phyloP scores from a whole-genome alignment of 2,329 filamentous ascomycete genomes.

The Teratosphaeriaceae sp. region DNA sequence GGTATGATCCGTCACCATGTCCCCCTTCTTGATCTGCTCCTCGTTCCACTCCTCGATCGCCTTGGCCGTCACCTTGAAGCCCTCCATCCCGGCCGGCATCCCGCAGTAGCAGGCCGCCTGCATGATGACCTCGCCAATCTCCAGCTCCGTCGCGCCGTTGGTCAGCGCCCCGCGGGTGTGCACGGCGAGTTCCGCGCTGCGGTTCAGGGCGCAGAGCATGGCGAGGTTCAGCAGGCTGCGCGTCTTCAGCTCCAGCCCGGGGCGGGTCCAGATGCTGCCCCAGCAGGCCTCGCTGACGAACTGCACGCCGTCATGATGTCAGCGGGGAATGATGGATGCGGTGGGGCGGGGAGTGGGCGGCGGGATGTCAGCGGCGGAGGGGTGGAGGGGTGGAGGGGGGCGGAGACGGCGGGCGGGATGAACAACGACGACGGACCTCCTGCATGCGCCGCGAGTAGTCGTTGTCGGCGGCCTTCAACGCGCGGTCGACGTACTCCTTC shows the following conservation, averaged over 20 bases:
- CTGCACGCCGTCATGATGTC: slow-evolving; percentile 14
- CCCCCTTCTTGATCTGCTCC: slow-evolving; percentile 22
- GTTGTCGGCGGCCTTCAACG: slow-evolving; percentile 49
- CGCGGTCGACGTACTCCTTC: slow-evolving; percentile 53
- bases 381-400: no score
- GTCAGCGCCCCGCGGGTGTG: slow-evolving; percentile 58
- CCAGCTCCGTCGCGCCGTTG: slow-evolving; percentile 55
- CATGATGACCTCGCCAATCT: slow-evolving; percentile 55
- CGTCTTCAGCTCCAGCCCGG: slow-evolving; percentile 55
- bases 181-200: slow-evolving; percentile 52
- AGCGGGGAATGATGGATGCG: background rate
- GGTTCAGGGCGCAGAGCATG: slow-evolving; percentile 58
- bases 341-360: background rate
- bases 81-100: slow-evolving; percentile 49
- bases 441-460: slow-evolving; percentile 57
- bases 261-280: slow-evolving; percentile 58
- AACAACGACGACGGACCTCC: slow-evolving; percentile 41
- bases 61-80: slow-evolving; percentile 46
- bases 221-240: slow-evolving; percentile 58
- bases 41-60: slow-evolving; percentile 47
- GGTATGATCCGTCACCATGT: slow-evolving; percentile 27
- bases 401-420: no score
- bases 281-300: slow-evolving; percentile 57
- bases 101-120: slow-evolving; percentile 48
- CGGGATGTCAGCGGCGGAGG: no score